A percentile compares a stretch with the other conserved stretches of the same genome.
These are phyloP conservation scores for Bipolaris cookei DNA, from an alignment of 2,329 filamentous ascomycete species.

Conservation along the genomic window DNA sequence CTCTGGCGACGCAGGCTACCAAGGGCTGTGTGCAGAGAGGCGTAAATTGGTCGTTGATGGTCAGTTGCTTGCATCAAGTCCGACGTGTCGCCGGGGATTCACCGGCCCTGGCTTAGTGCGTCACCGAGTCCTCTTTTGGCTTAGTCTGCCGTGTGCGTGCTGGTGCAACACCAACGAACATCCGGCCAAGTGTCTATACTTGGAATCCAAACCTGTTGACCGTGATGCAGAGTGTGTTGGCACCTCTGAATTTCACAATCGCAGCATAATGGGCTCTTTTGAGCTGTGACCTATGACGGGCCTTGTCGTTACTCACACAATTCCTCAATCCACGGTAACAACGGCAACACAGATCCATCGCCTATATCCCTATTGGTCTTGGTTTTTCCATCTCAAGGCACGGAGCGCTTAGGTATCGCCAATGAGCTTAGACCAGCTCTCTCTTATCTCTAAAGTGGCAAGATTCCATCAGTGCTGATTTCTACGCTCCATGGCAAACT, in stretches of 20 bases:
- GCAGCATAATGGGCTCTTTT: background rate
- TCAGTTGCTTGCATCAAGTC: conserved; percentile 29
- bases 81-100: conserved; percentile 26
- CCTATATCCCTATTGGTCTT: background rate
- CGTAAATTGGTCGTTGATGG: conserved; percentile 31
- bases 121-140: conserved; percentile 27
- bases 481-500: too few relatives aligned
- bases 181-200: conserved; percentile 2
- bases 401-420: background rate
- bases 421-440: background rate
- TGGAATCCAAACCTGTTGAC: background rate
- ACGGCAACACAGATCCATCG: background rate
- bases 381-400: background rate
- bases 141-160: conserved; percentile 8
- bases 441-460: background rate
- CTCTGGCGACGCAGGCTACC: conserved; percentile 32
- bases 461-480: too few relatives aligned
- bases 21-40: conserved; percentile 24
- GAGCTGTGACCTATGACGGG: background rate
- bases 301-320: background rate
- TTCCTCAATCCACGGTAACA: background rate
- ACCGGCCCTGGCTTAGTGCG: conserved; percentile 30
- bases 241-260: background rate
- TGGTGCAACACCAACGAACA: conserved; percentile 5
- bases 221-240: conserved; percentile 3